Conservation (phyloP, 371 early-diverging fungal species). For the Basidiobolus meristosporus region DNA sequence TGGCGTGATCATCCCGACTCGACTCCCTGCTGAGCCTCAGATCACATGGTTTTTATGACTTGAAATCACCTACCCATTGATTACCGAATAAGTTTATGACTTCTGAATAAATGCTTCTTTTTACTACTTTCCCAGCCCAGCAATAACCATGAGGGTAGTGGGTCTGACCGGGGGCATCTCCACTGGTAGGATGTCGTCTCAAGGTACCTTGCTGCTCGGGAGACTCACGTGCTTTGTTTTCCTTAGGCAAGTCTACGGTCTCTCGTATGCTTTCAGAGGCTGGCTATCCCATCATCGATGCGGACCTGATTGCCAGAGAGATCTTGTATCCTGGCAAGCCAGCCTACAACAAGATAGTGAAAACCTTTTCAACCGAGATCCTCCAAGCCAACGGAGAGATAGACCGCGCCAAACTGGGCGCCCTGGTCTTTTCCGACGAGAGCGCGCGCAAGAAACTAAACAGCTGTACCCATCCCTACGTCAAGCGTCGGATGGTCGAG, state of each 20-base stretch:
- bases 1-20: too few relatives aligned
- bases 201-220: background rate
- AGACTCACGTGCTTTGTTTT: background rate
- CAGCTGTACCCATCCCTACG: conserved; percentile 69
- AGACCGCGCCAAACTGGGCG: conserved; percentile 58
- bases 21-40: too few relatives aligned
- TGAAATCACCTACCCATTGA: too few relatives aligned
- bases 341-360: conserved; percentile 45
- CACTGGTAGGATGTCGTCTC: conserved; percentile 32
- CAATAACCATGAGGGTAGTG: conserved; percentile 63
- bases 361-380: conserved; percentile 38
- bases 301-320: conserved; percentile 76
- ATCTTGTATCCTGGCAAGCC: conserved; percentile 60
- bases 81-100: too few relatives aligned
- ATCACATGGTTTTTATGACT: too few relatives aligned
- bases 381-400: conserved; percentile 30
- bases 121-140: too few relatives aligned
- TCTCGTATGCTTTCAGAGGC: conserved; percentile 30
- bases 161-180: conserved; percentile 90
- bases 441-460: conserved; percentile 54
- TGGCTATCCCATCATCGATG: conserved; percentile 72
- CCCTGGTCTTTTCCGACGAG: conserved; percentile 56
- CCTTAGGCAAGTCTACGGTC: conserved; percentile 62
- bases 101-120: too few relatives aligned
- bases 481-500: conserved; percentile 55